Evolutionary conservation across 208 protist genomes (phyloP).

Genomic region (Wallacemonas sp.): DNA sequence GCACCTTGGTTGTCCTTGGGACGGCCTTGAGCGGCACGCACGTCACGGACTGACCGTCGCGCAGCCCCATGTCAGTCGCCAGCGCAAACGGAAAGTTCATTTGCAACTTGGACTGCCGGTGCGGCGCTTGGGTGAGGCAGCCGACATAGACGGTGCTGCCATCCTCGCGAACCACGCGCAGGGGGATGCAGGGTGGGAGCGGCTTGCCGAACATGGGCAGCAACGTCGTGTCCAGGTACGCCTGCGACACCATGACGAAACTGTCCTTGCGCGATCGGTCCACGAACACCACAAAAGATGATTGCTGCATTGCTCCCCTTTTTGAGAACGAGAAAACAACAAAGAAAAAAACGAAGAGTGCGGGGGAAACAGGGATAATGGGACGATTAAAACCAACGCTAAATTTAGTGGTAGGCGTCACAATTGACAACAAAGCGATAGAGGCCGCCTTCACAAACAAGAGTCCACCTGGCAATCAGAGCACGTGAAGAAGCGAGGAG

Average conservation of each 20-base stretch:
- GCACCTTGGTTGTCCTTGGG: conserved; percentile 61
- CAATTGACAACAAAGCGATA: no score
- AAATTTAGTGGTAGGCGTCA: no score
- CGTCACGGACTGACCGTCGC: conserved; percentile 54
- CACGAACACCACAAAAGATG: conserved; percentile 56
- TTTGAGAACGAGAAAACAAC: neutral
- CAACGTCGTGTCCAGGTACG: conserved; percentile 51
- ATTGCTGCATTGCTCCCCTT: conserved; percentile 25
- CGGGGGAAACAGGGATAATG: no score
- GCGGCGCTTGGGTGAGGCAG: conserved; percentile 57
- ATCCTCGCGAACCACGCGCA: conserved; percentile 50
- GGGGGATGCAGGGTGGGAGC: conserved; percentile 54
- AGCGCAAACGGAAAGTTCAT: conserved; percentile 60
- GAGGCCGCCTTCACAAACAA: neutral
- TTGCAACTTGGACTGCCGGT: conserved; percentile 50
- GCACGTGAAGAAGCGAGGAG: neutral
- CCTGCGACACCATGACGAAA: conserved; percentile 64
- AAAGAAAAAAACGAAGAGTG: conserved; percentile 11
- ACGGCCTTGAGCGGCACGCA: conserved; percentile 48
- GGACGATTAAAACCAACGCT: no score
- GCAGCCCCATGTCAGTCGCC: conserved; percentile 52
- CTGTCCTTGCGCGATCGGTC: conserved; percentile 59
- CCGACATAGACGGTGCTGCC: conserved; percentile 62
- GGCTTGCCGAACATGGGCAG: conserved; percentile 45
- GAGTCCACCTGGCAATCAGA: neutral